These are phyloP conservation scores for Pseudopithomyces chartarum DNA, from an alignment of 2,329 filamentous ascomycete genomes.

Conservation along the genomic window DNA sequence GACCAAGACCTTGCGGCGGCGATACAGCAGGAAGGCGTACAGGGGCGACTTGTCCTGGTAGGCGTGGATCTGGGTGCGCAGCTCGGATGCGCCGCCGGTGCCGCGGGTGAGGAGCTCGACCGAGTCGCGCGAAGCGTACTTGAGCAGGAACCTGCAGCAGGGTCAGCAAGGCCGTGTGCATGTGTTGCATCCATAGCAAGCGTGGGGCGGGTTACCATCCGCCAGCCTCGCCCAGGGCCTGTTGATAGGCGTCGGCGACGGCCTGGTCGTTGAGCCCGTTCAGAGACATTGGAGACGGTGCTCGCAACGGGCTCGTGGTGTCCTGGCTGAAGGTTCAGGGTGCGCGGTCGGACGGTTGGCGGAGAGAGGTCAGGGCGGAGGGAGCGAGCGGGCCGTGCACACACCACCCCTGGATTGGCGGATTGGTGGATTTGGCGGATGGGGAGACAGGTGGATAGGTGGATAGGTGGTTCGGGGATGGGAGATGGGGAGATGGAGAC, in stretches of 20 bases:
- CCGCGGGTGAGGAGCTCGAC: slow-evolving; percentile 78
- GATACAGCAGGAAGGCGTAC: slow-evolving; percentile 89
- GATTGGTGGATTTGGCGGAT: too few species aligned
- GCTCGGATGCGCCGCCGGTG: slow-evolving; percentile 80
- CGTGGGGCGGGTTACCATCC: slow-evolving; percentile 82
- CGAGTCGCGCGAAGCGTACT: slow-evolving; percentile 88
- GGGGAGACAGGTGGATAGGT: too few species aligned
- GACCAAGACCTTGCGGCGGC: slow-evolving; percentile 86
- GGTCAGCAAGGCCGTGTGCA: slow-evolving; percentile 30
- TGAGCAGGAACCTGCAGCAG: slow-evolving; percentile 80
- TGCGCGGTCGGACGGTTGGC: slow-evolving; percentile 8
- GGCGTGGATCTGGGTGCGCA: slow-evolving; percentile 74
- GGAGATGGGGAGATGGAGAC: too few species aligned
- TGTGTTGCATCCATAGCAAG: too few species aligned
- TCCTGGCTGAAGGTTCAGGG: slow-evolving; percentile 5
- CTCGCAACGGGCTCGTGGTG: slow-evolving; percentile 12
- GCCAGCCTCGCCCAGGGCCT: slow-evolving; percentile 79
- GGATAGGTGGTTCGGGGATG: too few species aligned
- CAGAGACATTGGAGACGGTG: slow-evolving; percentile 73
- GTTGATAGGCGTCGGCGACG: slow-evolving; percentile 83
- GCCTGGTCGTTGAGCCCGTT: slow-evolving; percentile 86
- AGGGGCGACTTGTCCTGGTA: slow-evolving; percentile 87
- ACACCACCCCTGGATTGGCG: slow-evolving; percentile 2
- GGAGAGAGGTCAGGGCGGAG: background rate
- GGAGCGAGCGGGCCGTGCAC: background rate